These are phyloP conservation scores for Buxus sempervirens DNA, from an alignment of 164 flowering plant species.

Conservation along the genomic window DNA sequence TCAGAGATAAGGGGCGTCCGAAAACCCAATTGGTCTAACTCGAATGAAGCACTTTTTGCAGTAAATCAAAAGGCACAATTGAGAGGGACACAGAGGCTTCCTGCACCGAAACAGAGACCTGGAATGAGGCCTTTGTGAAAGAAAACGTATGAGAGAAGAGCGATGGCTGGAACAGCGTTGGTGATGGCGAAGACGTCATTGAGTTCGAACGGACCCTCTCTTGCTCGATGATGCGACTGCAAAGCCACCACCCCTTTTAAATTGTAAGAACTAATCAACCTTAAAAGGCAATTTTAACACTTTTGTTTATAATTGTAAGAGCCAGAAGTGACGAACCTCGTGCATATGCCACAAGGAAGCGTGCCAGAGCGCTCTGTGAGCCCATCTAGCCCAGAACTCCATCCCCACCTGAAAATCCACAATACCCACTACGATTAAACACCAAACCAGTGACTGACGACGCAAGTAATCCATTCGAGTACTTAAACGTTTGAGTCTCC, in stretches of 20 bases:
- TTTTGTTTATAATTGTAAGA: no score
- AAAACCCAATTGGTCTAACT: no score
- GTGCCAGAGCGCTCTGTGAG: constrained; percentile 89
- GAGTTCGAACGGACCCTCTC: constrained; percentile 88
- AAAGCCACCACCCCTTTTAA: neutral
- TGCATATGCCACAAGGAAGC: constrained; percentile 97
- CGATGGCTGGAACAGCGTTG: constrained; percentile 82
- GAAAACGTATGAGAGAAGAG: constrained; percentile 69
- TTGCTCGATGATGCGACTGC: constrained; percentile 83
- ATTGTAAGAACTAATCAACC: no score
- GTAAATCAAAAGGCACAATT: no score
- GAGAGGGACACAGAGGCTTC: constrained; percentile 37
- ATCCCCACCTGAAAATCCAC: constrained; percentile 67
- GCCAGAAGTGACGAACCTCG: constrained; percentile 37
- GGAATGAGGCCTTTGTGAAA: constrained; percentile 86
- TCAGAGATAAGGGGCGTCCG: no score
- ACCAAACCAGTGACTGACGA: no score
- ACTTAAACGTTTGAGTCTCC: no score
- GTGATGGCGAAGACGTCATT: constrained; percentile 81
- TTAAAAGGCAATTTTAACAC: no score
- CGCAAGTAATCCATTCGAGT: no score
- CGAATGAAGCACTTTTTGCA: no score
- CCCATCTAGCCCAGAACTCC: constrained; percentile 99
- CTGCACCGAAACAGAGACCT: constrained; percentile 88
- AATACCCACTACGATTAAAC: constrained; percentile 12